Evolutionary conservation across 768 basidiomycete genomes (phyloP), one percentile per base, ranked within the genome.

Genomic region (Serpula lacrymans): DNA sequence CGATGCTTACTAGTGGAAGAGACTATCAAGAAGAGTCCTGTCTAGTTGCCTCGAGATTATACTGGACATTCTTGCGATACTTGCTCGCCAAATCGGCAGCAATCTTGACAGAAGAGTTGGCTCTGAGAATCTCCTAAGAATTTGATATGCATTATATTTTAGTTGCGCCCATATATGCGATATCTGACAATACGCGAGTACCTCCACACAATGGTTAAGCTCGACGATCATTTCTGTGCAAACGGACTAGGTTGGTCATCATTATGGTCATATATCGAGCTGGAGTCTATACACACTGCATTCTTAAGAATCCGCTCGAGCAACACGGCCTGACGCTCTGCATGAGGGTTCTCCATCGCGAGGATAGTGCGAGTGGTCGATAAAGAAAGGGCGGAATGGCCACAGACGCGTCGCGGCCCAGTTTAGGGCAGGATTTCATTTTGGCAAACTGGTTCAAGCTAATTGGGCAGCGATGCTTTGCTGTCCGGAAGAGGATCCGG

Each of bases 281-380:
- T n/a, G n/a, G n/a, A 26, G 16, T 28, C 29, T 28, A 7, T 10
- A 70, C 83, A 48, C 47, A 92, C 92, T 5, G 87, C 79, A 50
- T 90, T 95, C 66, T 93, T 94, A 18, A 91, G 68, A 52, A 97
- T 93, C 20, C 93, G 78, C 51, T 95, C 89, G 3, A 96, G 74
- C 14, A 95, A 75, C 33, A 93, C 82, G 23, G 88, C 90, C 58
- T 97, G 93, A 30, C 88, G 75, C 63, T 94, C 91, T 37, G 89
- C 88, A 52, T 97, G 92, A 16, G 93, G 93, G 60, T 95, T 95
- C 65, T 96, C 91, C 93, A 96, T 95, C 40, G 39, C n/a, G n/a
- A n/a, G n/a, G n/a, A n/a, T n/a, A n/a, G n/a, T n/a, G n/a, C n/a
- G n/a, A n/a, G n/a, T n/a, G n/a, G n/a, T n/a, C n/a, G n/a, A n/a